Base-by-base conservation (phyloP, 345 rosid species). In the Limnanthes douglasii region DNA sequence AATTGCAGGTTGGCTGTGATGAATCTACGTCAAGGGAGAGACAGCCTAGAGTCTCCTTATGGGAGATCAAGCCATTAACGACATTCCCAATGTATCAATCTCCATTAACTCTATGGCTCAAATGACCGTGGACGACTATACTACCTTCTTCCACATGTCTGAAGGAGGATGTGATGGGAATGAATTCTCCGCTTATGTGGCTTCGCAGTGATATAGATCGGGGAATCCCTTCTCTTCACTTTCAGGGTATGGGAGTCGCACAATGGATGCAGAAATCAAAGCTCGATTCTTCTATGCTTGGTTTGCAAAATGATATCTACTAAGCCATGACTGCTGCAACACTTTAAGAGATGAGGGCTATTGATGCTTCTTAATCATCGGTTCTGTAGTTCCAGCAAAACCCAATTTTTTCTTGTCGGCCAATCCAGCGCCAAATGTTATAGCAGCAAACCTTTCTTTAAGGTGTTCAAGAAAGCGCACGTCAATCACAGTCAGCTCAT, bases 41-140 rank as follows among this genome's bases (percentile, higher is more conserved):
- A 66, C 99, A 92, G 50, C 99, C 94, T 4, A 65, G 99, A 50
- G 99, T 92, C 34, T 92, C 99, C 17, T 53, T 92, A 15, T 92
- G 99, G 99, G 96, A 92, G 64, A 81, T 92, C 48, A 96, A 92
- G 50, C 99, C 99, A 10, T 53, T 92, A 39, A 71, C 94, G 25
- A 92, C 99, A 13, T 92, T 92, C 53, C 99, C 99, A 0, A 85
- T 81, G 93, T 92, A 92, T 53, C 93, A 94, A 0, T 73, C 99
- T 52, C 93, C 86, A 22, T 92, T 92, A 50, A 83, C 96, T 15
- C 58, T 75, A 26, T 66, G 96, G 73, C 88, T 85, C 38, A 92
- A 92, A 64, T 78, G 99, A 44, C 96, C 96, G 0, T 92, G 99
- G 99, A 83, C 93, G 13, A 62, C 88, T 11, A 94, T 96, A 27